Conservation (phyloP, 306 rosid species). For the Vigna mungo region DNA sequence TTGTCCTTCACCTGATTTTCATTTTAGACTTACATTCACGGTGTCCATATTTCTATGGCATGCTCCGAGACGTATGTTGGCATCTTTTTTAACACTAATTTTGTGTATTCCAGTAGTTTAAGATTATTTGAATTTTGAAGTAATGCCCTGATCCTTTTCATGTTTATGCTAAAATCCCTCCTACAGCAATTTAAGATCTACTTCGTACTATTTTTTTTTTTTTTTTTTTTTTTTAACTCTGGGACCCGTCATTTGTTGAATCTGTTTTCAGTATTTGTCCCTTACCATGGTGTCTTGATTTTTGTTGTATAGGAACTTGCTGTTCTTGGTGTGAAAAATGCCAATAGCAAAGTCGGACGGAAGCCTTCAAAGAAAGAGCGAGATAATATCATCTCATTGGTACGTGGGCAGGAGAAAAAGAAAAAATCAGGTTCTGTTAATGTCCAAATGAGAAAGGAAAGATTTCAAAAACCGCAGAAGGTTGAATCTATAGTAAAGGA, state of each 20-base stretch:
- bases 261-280: conserved; percentile 17
- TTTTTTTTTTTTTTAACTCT: neutral
- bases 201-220: neutral
- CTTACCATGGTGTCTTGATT: conserved; percentile 29
- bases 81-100: neutral
- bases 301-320: conserved; percentile 72
- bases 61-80: neutral
- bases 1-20: neutral
- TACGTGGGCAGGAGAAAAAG: conserved; percentile 66
- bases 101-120: conserved; percentile 6
- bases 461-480: conserved; percentile 67
- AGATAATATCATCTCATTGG: conserved; percentile 56
- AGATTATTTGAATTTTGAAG: neutral
- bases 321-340: conserved; percentile 76
- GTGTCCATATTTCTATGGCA: neutral
- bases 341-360: conserved; percentile 71
- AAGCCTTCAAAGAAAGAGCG: conserved; percentile 84
- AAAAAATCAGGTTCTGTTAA: conserved; percentile 65
- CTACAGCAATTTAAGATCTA: neutral
- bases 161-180: neutral
- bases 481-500: conserved; percentile 87
- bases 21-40: conserved; percentile 14
- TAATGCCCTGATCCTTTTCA: neutral
- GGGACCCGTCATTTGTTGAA: neutral
- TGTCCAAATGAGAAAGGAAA: conserved; percentile 63